These are phyloP conservation scores for Venturia pyrina DNA, from an alignment of 2,329 filamentous ascomycete species.

Conservation along the genomic window DNA sequence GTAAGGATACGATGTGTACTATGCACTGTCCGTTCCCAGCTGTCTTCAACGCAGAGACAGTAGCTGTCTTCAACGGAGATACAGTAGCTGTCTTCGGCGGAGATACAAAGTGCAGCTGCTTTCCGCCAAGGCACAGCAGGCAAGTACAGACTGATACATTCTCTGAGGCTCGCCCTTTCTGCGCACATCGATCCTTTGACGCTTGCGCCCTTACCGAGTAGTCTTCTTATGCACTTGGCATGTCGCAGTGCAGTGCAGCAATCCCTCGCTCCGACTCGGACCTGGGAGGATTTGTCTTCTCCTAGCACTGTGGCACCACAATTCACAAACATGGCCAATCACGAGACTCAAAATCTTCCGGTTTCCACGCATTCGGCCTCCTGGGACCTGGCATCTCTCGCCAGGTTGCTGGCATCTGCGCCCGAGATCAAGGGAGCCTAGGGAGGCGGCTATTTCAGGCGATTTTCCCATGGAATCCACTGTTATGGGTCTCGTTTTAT, in stretches of 20 bases:
- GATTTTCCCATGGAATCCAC: neutral
- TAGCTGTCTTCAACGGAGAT: too few species aligned
- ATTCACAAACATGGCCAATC: neutral
- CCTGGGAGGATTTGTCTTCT: neutral
- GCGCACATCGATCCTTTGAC: neutral
- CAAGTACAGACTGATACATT: neutral
- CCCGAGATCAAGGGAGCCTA: neutral
- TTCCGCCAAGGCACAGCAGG: too few species aligned
- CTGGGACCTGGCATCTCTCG: neutral
- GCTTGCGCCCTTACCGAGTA: neutral
- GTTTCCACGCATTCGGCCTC: neutral
- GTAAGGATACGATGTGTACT: too few species aligned
- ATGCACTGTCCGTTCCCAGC: too few species aligned
- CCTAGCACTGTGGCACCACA: too few species aligned
- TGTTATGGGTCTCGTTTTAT: neutral
- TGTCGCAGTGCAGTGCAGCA: neutral
- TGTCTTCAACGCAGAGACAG: too few species aligned
- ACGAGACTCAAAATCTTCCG: neutral
- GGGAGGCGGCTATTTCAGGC: neutral
- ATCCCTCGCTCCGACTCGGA: neutral
- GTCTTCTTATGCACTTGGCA: neutral
- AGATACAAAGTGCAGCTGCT: too few species aligned
- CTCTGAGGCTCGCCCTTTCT: neutral
- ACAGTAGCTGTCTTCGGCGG: too few species aligned
- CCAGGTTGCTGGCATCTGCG: neutral